Evolutionary conservation across 2,329 filamentous ascomycete species (phyloP).

Genomic region (Aspergillus luchuensis): DNA sequence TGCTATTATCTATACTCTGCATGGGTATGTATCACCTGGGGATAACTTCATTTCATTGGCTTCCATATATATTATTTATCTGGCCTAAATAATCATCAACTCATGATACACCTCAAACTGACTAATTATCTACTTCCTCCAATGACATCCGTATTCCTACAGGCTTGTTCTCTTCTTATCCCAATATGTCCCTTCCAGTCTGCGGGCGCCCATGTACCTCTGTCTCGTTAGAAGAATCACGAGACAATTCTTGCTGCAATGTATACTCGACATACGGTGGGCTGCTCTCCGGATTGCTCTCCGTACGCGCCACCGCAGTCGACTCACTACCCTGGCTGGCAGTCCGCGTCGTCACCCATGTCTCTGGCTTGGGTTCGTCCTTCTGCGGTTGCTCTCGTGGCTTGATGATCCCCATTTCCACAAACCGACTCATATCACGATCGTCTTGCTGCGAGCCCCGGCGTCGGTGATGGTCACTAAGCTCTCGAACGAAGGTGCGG

Average conservation of each 20-base stretch:
- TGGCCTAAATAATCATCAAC: neutral
- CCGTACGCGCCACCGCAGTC: neutral
- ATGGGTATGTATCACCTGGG: too few species aligned
- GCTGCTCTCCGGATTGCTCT: neutral
- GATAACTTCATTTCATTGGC: neutral
- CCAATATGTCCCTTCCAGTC: neutral
- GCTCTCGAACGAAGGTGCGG: slow-evolving; percentile 10
- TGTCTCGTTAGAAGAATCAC: slow-evolving; percentile 5
- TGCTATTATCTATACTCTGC: too few species aligned
- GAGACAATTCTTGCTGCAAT: slow-evolving; percentile 6
- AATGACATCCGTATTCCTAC: too few species aligned
- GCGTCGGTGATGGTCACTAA: neutral
- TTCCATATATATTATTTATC: neutral
- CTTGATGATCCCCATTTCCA: slow-evolving; percentile 20
- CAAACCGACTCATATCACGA: slow-evolving; percentile 10
- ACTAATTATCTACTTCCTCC: too few species aligned
- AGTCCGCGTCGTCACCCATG: slow-evolving; percentile 10
- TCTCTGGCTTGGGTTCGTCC: neutral
- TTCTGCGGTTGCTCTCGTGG: slow-evolving; percentile 4
- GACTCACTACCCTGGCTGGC: slow-evolving; percentile 13
- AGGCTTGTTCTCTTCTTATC: too few species aligned
- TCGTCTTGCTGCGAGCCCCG: slow-evolving; percentile 4
- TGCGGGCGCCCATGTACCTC: neutral
- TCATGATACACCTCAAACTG: neutral
- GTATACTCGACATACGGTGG: slow-evolving; percentile 10